Evolutionary conservation across 1,284 basidiomycete genomes (phyloP), one percentile per base, ranked within the genome.

Genomic region (Trichosporon ovoides): DNA sequence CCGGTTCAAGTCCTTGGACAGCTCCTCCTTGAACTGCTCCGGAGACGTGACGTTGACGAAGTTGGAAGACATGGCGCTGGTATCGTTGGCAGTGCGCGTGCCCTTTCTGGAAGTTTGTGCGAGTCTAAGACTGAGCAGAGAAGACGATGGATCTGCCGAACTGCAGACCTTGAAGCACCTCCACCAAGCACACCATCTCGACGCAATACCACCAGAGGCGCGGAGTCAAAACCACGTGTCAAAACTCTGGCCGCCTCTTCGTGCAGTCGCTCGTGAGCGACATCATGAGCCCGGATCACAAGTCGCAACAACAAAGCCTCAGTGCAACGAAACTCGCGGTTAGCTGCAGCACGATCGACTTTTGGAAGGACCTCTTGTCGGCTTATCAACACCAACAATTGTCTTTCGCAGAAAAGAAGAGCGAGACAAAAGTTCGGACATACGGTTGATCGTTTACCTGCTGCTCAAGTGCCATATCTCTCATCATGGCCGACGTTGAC

Each of bases 1-100:
- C 34, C 88, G 81, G 22, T 83, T 78, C 46, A 96, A 83, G 77
- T 96, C 91, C 37, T 77, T 71, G 1, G 85, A 86, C 51, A 97
- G 84, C 9, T 90, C 75, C 14, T 79, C 72, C 73, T 91, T 85
- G 78, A 96, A 90, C 59, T 91, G 83, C 14, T 83, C 77, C 0
- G 88, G 77, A 6, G 87, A 87, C 24, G 78, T 73, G 53, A 94
- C 81, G 33, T 80, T 73, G 72, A 76, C 64, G 56, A 75, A 65
- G 62, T 77, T 78, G 36, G 65, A 62, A n/a, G 69, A 56, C 28
- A 16, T 46, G 11, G 22, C 20, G 6, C 24, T 20, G 7, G 46
- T 4, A 9, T 31, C 28, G 28, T 31, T 9, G 28, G 28, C 28
- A 9, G 28, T 31, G 5, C 28, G 28, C 28, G 28, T 31, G 28